phyloP scores from a whole-genome alignment of 1,284 basidiomycete species.

The Athelia sp. region DNA sequence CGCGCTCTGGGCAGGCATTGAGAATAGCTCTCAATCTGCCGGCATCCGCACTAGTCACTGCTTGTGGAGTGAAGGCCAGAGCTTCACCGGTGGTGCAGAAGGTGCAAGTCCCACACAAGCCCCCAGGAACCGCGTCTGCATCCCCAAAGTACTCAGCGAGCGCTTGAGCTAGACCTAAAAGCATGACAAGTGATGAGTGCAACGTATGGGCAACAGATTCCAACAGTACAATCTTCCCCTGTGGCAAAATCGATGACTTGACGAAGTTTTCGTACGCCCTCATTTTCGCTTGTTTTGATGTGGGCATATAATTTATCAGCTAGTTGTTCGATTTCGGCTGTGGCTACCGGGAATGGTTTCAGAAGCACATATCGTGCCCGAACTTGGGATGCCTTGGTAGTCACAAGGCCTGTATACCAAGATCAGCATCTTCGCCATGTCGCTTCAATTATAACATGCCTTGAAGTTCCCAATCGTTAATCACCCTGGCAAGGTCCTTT shows the following conservation, averaged over 20 bases:
- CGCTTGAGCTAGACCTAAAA: slow-evolving; percentile 38
- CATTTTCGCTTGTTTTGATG: slow-evolving; percentile 38
- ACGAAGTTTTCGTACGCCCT: slow-evolving; percentile 35
- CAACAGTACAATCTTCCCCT: slow-evolving; percentile 36
- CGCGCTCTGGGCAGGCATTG: slow-evolving; percentile 37
- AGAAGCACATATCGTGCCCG: slow-evolving; percentile 34
- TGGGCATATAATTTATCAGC: slow-evolving; percentile 30
- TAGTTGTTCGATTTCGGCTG: slow-evolving; percentile 29
- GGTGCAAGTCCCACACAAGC: slow-evolving; percentile 39
- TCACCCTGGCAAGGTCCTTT: slow-evolving; percentile 27
- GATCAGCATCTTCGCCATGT: not conserved
- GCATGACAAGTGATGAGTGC: not conserved
- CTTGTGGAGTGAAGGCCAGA: slow-evolving; percentile 27
- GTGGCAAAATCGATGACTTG: slow-evolving; percentile 40
- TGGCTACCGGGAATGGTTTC: slow-evolving; percentile 31
- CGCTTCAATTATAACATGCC: too few relatives aligned
- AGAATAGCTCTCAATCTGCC: slow-evolving; percentile 32
- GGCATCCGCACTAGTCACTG: slow-evolving; percentile 24
- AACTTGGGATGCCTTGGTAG: slow-evolving; percentile 36
- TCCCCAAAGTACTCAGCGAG: slow-evolving; percentile 45
- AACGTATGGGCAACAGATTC: too few relatives aligned
- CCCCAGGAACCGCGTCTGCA: slow-evolving; percentile 33
- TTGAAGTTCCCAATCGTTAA: slow-evolving; percentile 33
- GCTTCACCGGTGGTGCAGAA: slow-evolving; percentile 37
- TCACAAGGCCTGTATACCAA: slow-evolving; percentile 24